Conservation (phyloP, 2,329 filamentous ascomycete genomes). For the Ophiocordyceps camponoti-rufipedis region DNA sequence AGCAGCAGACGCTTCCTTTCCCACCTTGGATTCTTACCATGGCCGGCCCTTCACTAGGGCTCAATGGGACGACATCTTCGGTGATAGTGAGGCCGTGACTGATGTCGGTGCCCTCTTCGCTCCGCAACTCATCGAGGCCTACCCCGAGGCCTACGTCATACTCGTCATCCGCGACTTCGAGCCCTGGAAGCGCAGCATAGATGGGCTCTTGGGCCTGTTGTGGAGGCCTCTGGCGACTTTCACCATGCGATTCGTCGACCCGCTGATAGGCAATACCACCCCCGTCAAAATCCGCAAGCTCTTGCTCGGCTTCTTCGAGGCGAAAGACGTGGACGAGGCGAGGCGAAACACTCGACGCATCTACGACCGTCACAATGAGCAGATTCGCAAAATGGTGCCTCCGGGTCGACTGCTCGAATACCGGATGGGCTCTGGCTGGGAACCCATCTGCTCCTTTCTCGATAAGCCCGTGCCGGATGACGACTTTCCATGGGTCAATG, state of each 20-base stretch:
- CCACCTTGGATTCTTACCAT: slow-evolving; percentile 5
- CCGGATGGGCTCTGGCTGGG: slow-evolving; percentile 12
- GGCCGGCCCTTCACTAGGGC: slow-evolving; percentile 5
- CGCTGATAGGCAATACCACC: background rate
- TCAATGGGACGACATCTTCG: slow-evolving; percentile 10
- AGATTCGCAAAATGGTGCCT: slow-evolving; percentile 7
- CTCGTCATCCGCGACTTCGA: slow-evolving; percentile 11
- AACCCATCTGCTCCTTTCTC: slow-evolving; percentile 15
- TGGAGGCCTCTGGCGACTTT: background rate
- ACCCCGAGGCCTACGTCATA: slow-evolving; percentile 12
- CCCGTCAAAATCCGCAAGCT: background rate
- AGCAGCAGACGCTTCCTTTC: slow-evolving; percentile 2
- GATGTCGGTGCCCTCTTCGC: slow-evolving; percentile 9
- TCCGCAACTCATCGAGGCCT: slow-evolving; percentile 8
- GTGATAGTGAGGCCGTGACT: slow-evolving; percentile 8
- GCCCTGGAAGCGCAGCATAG: slow-evolving; percentile 9
- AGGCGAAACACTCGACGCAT: slow-evolving; percentile 3
- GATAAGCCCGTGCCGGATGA: slow-evolving; percentile 11
- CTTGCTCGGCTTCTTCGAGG: slow-evolving; percentile 1
- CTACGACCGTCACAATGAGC: slow-evolving; percentile 11
- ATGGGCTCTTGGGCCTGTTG: background rate
- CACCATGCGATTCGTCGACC: background rate
- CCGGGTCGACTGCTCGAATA: slow-evolving; percentile 12
- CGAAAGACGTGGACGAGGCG: slow-evolving; percentile 4
- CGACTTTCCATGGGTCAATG: slow-evolving; percentile 12